Conservation (phyloP, 2,329 filamentous ascomycete species). For the Fusarium beomiforme region DNA sequence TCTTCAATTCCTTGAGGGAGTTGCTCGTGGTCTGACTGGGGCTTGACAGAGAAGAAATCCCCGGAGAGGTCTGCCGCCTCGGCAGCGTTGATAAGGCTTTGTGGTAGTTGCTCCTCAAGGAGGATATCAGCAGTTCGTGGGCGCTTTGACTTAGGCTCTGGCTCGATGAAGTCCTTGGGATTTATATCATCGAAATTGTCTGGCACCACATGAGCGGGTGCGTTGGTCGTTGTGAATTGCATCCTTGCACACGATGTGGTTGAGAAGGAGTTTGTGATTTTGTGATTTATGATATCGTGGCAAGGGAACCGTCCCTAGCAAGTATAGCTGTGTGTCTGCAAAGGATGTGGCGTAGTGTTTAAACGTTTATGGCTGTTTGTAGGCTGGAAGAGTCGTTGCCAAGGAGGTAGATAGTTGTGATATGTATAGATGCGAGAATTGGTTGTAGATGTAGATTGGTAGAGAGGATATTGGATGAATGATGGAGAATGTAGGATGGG, state of each 20-base stretch:
- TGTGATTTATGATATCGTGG: conserved; percentile 35
- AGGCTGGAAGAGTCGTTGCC: conserved; percentile 4
- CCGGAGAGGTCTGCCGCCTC: conserved; percentile 30
- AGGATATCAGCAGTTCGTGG: conserved; percentile 38
- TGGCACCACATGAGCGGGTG: conserved; percentile 5
- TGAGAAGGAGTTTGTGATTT: not conserved
- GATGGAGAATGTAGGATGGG: conserved; percentile 18
- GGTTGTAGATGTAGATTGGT: not conserved
- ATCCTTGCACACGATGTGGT: conserved; percentile 41
- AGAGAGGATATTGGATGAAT: not conserved
- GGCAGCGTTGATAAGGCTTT: conserved; percentile 41
- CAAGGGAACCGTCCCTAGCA: conserved; percentile 42
- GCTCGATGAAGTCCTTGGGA: conserved; percentile 2
- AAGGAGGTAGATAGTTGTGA: conserved; percentile 1
- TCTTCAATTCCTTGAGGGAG: conserved; percentile 47
- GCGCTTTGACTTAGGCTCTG: conserved; percentile 25
- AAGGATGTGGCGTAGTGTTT: conserved; percentile 4
- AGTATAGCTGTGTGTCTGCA: conserved; percentile 4
- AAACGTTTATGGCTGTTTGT: not conserved
- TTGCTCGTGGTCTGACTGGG: conserved; percentile 36
- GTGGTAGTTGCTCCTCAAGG: conserved; percentile 41
- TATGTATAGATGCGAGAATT: not conserved
- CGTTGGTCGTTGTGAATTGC: conserved; percentile 34
- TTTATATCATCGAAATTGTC: conserved; percentile 19
- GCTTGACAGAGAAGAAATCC: conserved; percentile 43